A percentile compares a stretch with the other conserved stretches of the same genome.
Evolutionary conservation across 106 monocot species (phyloP).

Genomic region (Dendrobium huoshanense): DNA sequence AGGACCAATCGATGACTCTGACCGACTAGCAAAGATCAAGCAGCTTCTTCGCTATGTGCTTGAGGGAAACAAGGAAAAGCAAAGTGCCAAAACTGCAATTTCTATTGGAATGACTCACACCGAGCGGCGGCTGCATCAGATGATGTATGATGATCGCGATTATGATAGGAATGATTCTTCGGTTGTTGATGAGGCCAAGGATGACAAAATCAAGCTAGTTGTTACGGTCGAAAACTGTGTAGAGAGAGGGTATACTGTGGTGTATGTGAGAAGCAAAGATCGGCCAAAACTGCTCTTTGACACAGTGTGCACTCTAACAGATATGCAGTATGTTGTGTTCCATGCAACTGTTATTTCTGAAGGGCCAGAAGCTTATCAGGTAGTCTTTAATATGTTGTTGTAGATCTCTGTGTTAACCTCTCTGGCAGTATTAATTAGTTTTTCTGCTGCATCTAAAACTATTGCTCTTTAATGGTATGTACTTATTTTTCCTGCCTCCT

Average conservation of each 20-base stretch:
- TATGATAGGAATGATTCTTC: slow-evolving; percentile 15
- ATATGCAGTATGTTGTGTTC: slow-evolving; percentile 61
- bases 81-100: slow-evolving; percentile 24
- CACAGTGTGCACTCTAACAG: slow-evolving; percentile 41
- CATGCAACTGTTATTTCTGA: slow-evolving; percentile 54
- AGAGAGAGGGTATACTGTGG: slow-evolving; percentile 47
- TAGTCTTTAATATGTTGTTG: not conserved
- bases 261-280: slow-evolving; percentile 38
- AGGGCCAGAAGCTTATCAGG: slow-evolving; percentile 62
- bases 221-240: slow-evolving; percentile 34
- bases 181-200: not conserved
- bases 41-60: slow-evolving; percentile 37
- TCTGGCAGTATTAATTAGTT: no score
- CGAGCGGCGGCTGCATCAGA: slow-evolving; percentile 50
- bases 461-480: no score
- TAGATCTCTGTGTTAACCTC: no score
- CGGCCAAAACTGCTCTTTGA: slow-evolving; percentile 59
- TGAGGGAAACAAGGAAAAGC: slow-evolving; percentile 22
- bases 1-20: slow-evolving; percentile 21
- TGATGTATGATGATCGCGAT: slow-evolving; percentile 41
- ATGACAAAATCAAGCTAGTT: slow-evolving; percentile 8
- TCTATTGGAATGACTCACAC: slow-evolving; percentile 25
- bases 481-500: not conserved
- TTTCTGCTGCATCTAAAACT: no score
- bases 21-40: slow-evolving; percentile 28